These are phyloP conservation scores for Penicillium palitans DNA, from an alignment of 2,329 filamentous ascomycete species.

Conservation along the genomic window DNA sequence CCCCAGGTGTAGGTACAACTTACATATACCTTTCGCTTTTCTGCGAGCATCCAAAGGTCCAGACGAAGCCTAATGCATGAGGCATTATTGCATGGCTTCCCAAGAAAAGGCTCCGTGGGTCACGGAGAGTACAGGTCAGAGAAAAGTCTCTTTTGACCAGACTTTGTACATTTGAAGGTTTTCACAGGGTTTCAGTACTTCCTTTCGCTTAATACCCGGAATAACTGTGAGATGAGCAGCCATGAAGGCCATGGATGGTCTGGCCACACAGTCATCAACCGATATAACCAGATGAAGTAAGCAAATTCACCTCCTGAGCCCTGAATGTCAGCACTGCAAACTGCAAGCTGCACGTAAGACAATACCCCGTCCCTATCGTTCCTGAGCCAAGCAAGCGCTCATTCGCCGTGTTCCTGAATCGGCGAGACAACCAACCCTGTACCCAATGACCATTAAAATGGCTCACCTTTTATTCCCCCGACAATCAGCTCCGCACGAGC, in stretches of 20 bases:
- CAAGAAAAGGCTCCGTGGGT: no score
- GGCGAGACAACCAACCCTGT: neutral
- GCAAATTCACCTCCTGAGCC: neutral
- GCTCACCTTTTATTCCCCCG: neutral
- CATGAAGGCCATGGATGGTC: neutral
- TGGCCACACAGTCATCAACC: neutral
- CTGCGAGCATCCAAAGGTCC: no score
- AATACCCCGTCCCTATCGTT: neutral
- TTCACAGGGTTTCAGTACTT: neutral
- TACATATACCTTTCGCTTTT: no score
- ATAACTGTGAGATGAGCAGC: neutral
- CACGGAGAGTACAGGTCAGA: no score
- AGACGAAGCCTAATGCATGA: no score
- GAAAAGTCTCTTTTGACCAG: neutral
- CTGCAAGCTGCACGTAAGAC: constrained; percentile 2
- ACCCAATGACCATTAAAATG: neutral
- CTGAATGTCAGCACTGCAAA: neutral
- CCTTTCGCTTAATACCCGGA: neutral
- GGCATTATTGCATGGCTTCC: no score
- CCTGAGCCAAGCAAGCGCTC: neutral
- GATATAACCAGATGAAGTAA: neutral
- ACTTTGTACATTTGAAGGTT: no score
- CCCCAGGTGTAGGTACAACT: no score
- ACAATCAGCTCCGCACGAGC: neutral
- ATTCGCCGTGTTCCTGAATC: constrained; percentile 19